Percentiles rank a stretch among this genome's conserved stretches.
Evolutionary conservation across 192 early-diverging fungal species (phyloP).

Genomic region (Coemansia sp.): DNA sequence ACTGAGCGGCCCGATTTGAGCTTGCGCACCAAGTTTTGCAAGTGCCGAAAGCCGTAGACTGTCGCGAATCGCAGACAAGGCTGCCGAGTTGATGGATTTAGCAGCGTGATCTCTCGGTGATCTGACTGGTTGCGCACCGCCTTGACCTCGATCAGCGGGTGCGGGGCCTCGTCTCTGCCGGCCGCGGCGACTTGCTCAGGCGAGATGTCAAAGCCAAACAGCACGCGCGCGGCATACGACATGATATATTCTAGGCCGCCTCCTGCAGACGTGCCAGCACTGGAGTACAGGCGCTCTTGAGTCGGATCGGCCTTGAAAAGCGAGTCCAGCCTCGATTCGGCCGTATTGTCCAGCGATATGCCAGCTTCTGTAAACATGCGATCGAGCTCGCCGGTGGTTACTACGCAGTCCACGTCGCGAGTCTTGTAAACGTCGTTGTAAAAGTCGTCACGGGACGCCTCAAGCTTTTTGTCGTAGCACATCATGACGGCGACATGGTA

Average conservation of each 20-base stretch:
- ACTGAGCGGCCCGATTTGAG: conserved; percentile 74
- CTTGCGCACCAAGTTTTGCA: conserved; percentile 98
- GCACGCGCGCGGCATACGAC: conserved; percentile 73
- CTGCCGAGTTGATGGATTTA: conserved; percentile 53
- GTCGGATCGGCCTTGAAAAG: conserved; percentile 43
- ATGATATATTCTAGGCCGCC: conserved; percentile 91
- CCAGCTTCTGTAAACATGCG: conserved; percentile 77
- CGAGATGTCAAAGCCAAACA: conserved; percentile 74
- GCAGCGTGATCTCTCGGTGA: conserved; percentile 69
- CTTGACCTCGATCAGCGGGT: conserved; percentile 62
- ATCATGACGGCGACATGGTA: conserved; percentile 98
- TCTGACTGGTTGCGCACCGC: conserved; percentile 81
- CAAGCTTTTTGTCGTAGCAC: conserved; percentile 99
- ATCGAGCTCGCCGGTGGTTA: conserved; percentile 94
- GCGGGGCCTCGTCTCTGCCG: conserved; percentile 36
- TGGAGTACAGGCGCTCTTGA: conserved; percentile 57
- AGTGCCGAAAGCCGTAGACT: conserved; percentile 95
- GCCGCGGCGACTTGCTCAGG: conserved; percentile 58
- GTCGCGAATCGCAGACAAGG: conserved; percentile 79
- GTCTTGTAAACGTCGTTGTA: conserved; percentile 79
- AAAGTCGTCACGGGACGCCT: conserved; percentile 93
- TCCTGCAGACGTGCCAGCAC: conserved; percentile 85
- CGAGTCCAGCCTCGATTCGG: conserved; percentile 64
- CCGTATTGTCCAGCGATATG: conserved; percentile 46
- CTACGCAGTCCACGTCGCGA: conserved; percentile 95